Base-by-base conservation (phyloP, 805 yeast species). In the Ogataea nitratoaversa region DNA sequence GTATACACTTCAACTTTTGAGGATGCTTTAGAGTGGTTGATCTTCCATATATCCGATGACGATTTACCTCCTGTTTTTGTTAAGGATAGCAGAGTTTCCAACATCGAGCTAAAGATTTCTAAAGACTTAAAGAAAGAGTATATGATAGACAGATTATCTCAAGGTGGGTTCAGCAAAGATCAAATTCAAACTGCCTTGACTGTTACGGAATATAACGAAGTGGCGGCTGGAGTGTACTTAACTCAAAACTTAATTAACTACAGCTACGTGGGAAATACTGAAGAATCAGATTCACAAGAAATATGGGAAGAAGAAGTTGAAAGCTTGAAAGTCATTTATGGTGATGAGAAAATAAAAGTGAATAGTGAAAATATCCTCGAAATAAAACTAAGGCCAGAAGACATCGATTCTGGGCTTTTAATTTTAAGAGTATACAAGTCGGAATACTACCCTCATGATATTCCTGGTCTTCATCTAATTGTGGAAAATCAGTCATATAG, bases 11-110 rank as follows among this genome's bases (percentile, higher is more conserved):
- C 56, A 3, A 51, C 71, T 1, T 70, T 78, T 40, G 68, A 72
- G 2, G 77, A 72, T 19, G 71, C 82, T 0, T 60, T 84, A 32
- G 86, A 82, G 45, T 84, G 93, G 91, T 71, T 91, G 16, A 63
- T 91, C 9, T 81, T 90, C 49, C 93, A 91, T 54, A 76, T 91
- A 3, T 98, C 98, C 0, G 97, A 93, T 47, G 98, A 90, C 56
- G 99, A 91, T 53, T 66, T 91, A 24, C 99, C 99, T 0, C 49
- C 63, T 0, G 66, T 70, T 34, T 84, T 84, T 52, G 70, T 72
- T 14, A 78, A 80, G 44, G 64, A 76, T 30, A 70, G 72, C 18
- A 71, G 71, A 33, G 88, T 81, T 49, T 67, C 82, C 0, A 75
- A 73, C 35, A 72, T 79, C 19, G 70, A 74, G 38, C 67, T 84